Conservation (phyloP, 129 eudicot species). For the Tanacetum coccineum region DNA sequence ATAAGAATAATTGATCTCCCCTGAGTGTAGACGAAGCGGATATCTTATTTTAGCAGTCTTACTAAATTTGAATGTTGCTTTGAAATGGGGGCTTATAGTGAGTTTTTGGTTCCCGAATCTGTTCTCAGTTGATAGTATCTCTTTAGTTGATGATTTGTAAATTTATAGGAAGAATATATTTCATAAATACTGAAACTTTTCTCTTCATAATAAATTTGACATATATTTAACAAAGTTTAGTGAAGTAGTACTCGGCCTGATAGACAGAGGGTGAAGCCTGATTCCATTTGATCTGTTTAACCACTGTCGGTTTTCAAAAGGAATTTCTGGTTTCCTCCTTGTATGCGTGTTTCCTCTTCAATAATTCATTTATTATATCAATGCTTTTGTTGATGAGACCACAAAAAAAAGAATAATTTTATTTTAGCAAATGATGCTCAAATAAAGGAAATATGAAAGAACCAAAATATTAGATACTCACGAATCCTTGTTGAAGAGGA, state of each 20-base stretch:
- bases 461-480: too few relatives aligned
- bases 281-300: constrained; percentile 42
- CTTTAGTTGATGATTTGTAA: too few relatives aligned
- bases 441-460: too few relatives aligned
- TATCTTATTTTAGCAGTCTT: too few relatives aligned
- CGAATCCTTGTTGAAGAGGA: too few relatives aligned
- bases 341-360: constrained; percentile 49
- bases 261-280: constrained; percentile 40
- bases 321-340: constrained; percentile 56
- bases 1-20: too few relatives aligned
- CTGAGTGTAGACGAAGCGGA: too few relatives aligned
- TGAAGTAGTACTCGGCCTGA: constrained; percentile 23
- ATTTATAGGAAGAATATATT: too few relatives aligned
- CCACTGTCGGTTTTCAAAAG: constrained; percentile 66
- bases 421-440: constrained; percentile 8
- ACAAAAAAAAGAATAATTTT: background rate
- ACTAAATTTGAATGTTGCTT: too few relatives aligned
- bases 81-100: too few relatives aligned
- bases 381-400: constrained; percentile 21
- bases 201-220: constrained; percentile 26
- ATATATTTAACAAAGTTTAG: constrained; percentile 16
- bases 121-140: too few relatives aligned
- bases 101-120: too few relatives aligned
- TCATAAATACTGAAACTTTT: constrained; percentile 22
- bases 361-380: constrained; percentile 33